Conservation (phyloP, 768 basidiomycete species). For the Pleurotus salmoneostramineus region DNA sequence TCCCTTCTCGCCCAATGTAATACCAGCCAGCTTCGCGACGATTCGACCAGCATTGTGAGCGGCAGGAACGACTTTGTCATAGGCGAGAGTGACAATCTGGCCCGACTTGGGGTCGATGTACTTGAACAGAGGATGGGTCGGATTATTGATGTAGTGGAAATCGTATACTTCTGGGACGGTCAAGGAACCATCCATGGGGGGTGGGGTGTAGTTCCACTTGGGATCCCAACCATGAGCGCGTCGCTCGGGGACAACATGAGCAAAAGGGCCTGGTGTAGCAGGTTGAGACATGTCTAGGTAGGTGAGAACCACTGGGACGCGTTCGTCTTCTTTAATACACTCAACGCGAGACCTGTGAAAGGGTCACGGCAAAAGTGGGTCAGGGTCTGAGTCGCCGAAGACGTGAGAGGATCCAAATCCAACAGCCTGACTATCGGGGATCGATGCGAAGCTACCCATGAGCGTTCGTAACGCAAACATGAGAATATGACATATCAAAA, state of each 20-base stretch:
- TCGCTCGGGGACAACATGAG: not conserved
- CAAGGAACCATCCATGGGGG: constrained; percentile 27
- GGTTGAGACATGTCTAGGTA: not conserved
- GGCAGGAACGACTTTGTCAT: constrained; percentile 19
- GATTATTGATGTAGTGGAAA: constrained; percentile 20
- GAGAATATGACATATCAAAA: too few relatives aligned
- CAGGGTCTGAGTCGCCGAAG: too few relatives aligned
- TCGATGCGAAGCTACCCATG: too few relatives aligned
- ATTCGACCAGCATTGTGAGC: constrained; percentile 20
- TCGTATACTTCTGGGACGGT: constrained; percentile 29
- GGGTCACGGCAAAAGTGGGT: too few relatives aligned
- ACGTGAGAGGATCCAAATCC: too few relatives aligned
- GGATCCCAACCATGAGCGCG: constrained; percentile 1
- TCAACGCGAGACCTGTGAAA: too few relatives aligned
- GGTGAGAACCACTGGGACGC: not conserved
- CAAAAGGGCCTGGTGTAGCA: not conserved
- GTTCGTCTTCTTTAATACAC: not conserved
- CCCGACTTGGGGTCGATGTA: constrained; percentile 16
- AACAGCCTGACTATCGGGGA: too few relatives aligned
- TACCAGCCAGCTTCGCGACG: constrained; percentile 6
- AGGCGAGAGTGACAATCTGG: constrained; percentile 16
- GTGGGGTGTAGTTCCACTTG: constrained; percentile 13
- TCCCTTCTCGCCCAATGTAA: not conserved
- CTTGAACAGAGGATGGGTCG: constrained; percentile 23
- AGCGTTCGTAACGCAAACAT: too few relatives aligned